phyloP scores from a whole-genome alignment of 139 green algal species.

The Ulvella scutata region DNA sequence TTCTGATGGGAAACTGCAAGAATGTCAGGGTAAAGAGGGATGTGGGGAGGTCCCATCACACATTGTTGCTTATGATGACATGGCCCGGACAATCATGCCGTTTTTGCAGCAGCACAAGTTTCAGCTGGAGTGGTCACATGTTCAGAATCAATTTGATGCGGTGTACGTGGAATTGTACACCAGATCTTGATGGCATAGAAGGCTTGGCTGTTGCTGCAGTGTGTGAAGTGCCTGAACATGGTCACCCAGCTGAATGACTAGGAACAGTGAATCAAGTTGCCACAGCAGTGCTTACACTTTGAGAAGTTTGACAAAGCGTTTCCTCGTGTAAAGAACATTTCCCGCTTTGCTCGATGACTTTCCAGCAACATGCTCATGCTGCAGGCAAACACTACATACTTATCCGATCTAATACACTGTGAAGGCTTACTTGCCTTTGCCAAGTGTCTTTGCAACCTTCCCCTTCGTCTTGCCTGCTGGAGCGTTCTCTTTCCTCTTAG shows the following conservation, averaged over 20 bases:
- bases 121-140: not conserved
- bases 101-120: not conserved
- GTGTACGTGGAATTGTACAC: not conserved
- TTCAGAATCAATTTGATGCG: not conserved
- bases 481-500: not conserved
- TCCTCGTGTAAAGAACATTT: no score
- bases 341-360: no score
- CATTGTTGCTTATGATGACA: not conserved
- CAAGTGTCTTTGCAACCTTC: not conserved
- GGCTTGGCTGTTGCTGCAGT: no score
- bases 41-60: not conserved
- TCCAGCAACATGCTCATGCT: no score
- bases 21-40: not conserved
- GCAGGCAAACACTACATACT: no score
- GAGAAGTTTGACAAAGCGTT: no score
- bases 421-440: not conserved
- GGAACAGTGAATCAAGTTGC: no score
- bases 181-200: no score
- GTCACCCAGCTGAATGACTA: no score
- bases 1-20: not conserved
- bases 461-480: not conserved
- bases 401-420: no score
- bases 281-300: no score
- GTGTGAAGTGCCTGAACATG: no score
- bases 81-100: not conserved